A percentile compares a stretch with the other conserved stretches of the same genome.
Evolutionary conservation across 768 basidiomycete genomes (phyloP).

Genomic region (Lactarius psammicola): DNA sequence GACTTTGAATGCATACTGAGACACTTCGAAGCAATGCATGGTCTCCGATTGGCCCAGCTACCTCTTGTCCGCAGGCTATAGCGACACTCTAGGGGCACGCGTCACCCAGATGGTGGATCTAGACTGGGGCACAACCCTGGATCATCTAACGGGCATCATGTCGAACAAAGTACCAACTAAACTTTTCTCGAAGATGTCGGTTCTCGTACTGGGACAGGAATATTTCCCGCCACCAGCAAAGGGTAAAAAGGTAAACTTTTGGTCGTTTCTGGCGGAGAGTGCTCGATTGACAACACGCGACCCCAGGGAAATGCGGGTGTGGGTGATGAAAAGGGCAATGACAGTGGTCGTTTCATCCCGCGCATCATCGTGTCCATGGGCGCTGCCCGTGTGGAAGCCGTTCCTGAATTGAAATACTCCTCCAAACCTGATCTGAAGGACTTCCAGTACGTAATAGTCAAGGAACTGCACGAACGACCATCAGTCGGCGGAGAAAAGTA

Average conservation of each 20-base stretch:
- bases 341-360: conserved; percentile 47
- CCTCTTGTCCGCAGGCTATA: conserved; percentile 53
- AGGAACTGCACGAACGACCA: conserved; percentile 41
- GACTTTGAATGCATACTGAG: conserved; percentile 1
- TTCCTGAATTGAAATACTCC: conserved; percentile 47
- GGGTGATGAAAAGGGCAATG: conserved; percentile 32
- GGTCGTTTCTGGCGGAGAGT: background rate
- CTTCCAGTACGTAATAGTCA: conserved; percentile 66
- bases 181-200: conserved; percentile 50
- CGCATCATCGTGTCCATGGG: conserved; percentile 80
- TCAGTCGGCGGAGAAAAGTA: conserved; percentile 35
- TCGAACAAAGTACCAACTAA: conserved; percentile 55
- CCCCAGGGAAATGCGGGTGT: conserved; percentile 12
- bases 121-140: conserved; percentile 48
- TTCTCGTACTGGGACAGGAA: conserved; percentile 61
- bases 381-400: conserved; percentile 65
- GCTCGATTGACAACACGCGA: conserved; percentile 22
- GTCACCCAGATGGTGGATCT: conserved; percentile 49
- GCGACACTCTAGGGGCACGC: conserved; percentile 41
- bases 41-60: conserved; percentile 59
- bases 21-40: conserved; percentile 5
- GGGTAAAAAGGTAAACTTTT: conserved; percentile 38
- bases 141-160: conserved; percentile 61
- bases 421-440: conserved; percentile 33
- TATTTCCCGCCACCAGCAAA: conserved; percentile 49